phyloP scores from a whole-genome alignment of 106 monocot species.

The Dendrobium huoshanense region DNA sequence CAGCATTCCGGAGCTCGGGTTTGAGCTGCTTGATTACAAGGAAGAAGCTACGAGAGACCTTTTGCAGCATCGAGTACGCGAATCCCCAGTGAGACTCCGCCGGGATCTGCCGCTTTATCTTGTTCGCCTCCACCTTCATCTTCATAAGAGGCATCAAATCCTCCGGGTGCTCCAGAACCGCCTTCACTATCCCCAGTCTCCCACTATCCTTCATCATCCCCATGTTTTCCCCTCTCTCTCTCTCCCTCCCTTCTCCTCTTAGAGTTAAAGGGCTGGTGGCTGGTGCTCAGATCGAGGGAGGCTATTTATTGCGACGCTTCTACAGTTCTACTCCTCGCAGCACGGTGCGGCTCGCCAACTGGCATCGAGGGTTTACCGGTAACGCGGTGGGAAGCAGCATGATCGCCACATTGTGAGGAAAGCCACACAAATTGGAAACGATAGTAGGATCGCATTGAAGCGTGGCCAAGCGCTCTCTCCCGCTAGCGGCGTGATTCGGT shows the following conservation, averaged over 20 bases:
- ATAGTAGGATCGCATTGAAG: too few species aligned
- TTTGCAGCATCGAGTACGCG: conserved; percentile 77
- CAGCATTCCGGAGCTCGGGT: conserved; percentile 80
- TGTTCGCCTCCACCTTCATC: conserved; percentile 58
- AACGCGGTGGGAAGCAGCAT: not conserved
- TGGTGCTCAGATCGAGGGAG: not conserved
- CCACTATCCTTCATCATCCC: not conserved
- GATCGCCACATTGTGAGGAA: too few species aligned
- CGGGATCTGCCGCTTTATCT: conserved; percentile 69
- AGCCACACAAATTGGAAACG: too few species aligned
- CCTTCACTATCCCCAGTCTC: conserved; percentile 33
- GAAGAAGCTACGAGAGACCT: conserved; percentile 90
- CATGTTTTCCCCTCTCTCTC: not conserved
- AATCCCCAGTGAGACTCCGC: conserved; percentile 78
- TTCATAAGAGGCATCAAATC: conserved; percentile 63
- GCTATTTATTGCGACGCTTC: not conserved
- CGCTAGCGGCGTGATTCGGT: too few species aligned
- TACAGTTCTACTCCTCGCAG: too few species aligned
- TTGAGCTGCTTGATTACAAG: conserved; percentile 89
- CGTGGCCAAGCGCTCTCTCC: too few species aligned
- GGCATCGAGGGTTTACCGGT: too few species aligned
- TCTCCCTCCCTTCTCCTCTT: not conserved
- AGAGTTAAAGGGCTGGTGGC: not conserved
- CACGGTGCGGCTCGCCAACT: too few species aligned
- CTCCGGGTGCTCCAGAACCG: conserved; percentile 51